These are phyloP conservation scores for Gypsophila paniculata DNA, from an alignment of 179 eudicot genomes.

Conservation along the genomic window DNA sequence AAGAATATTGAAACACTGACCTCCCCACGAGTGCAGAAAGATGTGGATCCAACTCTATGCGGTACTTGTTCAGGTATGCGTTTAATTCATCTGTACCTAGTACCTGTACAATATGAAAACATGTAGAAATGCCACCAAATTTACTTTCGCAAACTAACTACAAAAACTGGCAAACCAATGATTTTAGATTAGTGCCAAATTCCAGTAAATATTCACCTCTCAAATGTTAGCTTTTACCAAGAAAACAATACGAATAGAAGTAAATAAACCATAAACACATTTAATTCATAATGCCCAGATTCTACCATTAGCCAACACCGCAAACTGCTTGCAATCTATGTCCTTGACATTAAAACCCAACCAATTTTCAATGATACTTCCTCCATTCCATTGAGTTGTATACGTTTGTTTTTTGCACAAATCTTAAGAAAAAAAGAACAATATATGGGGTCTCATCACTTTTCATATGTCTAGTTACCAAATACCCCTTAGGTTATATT, in stretches of 20 bases:
- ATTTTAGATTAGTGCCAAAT: neutral
- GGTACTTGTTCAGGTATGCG: slow-evolving; percentile 71
- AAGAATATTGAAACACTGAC: slow-evolving; percentile 23
- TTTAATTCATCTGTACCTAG: slow-evolving; percentile 85
- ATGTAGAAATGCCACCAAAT: neutral
- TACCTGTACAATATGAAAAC: slow-evolving; percentile 28
- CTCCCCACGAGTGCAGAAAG: slow-evolving; percentile 89
- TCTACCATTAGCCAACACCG: neutral
- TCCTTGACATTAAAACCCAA: neutral
- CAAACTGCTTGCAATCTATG: neutral
- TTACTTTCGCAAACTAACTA: neutral
- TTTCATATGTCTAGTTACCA: no score
- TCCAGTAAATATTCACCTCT: neutral
- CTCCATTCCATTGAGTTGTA: no score
- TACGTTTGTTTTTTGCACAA: no score
- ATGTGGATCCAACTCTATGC: slow-evolving; percentile 75
- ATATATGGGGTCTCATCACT: no score
- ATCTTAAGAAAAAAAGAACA: no score
- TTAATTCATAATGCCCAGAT: neutral
- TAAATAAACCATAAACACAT: neutral
- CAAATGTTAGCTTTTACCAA: neutral
- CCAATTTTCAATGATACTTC: neutral
- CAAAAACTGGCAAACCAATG: neutral
- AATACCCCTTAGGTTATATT: no score
- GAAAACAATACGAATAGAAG: neutral